Evolutionary conservation across 139 green algal genomes (phyloP).

Genomic region (Chara braunii): DNA sequence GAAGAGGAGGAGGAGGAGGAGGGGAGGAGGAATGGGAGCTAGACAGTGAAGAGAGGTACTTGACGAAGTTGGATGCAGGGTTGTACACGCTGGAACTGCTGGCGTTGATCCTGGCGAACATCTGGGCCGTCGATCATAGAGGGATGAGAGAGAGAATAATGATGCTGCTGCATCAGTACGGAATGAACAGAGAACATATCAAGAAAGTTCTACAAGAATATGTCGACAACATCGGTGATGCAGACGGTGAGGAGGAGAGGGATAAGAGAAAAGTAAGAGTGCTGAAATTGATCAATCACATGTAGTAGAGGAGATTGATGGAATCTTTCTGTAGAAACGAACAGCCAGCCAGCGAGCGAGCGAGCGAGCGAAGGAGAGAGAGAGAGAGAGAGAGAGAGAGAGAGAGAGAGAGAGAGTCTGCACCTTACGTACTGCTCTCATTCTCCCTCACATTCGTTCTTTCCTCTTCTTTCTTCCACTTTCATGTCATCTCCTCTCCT

Average conservation of each 20-base stretch:
- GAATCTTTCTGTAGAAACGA: too few species aligned
- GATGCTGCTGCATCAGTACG: slow-evolving; percentile 27
- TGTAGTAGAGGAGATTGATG: too few species aligned
- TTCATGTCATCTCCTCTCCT: too few species aligned
- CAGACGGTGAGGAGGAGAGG: slow-evolving; percentile 25
- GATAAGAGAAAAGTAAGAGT: slow-evolving; percentile 14
- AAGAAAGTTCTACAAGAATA: slow-evolving; percentile 29
- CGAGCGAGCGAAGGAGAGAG: too few species aligned
- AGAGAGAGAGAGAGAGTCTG: too few species aligned
- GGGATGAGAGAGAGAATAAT: slow-evolving; percentile 21
- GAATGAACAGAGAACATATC: slow-evolving; percentile 5
- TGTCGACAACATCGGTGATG: slow-evolving; percentile 31
- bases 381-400: too few species aligned
- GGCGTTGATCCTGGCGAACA: slow-evolving; percentile 25
- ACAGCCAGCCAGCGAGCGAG: too few species aligned
- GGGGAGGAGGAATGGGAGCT: not conserved
- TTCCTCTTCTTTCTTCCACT: too few species aligned
- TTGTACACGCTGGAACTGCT: slow-evolving; percentile 35
- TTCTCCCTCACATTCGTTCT: too few species aligned
- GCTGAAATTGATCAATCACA: slow-evolving; percentile 7
- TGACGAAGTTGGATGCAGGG: slow-evolving; percentile 34
- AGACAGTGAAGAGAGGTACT: slow-evolving; percentile 14
- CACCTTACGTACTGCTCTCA: too few species aligned
- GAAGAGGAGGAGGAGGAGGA: slow-evolving; percentile 13
- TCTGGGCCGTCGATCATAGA: slow-evolving; percentile 28